Evolutionary conservation across 148 eudicot genomes (phyloP).

Genomic region (Heliamphora exappendiculata): DNA sequence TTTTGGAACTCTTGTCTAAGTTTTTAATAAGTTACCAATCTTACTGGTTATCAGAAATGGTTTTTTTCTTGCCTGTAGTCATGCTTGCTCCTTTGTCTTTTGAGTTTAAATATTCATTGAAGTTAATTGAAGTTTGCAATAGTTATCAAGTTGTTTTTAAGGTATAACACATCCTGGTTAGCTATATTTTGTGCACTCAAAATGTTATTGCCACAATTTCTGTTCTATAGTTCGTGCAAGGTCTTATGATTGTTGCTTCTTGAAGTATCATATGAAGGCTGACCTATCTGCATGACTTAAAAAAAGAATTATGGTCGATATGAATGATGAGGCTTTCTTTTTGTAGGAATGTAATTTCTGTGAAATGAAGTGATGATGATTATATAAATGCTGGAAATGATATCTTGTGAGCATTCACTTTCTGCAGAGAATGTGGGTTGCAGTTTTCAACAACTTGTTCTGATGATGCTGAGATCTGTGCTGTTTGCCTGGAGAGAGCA

Average conservation of each 20-base stretch:
- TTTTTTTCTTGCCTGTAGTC: neutral
- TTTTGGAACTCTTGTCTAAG: neutral
- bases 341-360: neutral
- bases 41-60: neutral
- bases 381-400: neutral
- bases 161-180: no score
- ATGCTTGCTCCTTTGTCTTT: neutral
- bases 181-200: neutral
- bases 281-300: neutral
- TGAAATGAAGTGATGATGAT: neutral
- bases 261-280: neutral
- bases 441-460: constrained; percentile 42
- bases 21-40: neutral
- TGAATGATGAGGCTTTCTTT: neutral
- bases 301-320: neutral
- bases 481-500: constrained; percentile 92
- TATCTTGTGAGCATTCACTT: neutral
- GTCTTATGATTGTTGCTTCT: neutral
- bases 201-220: neutral
- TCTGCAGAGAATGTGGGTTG: constrained; percentile 77
- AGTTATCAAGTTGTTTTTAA: neutral
- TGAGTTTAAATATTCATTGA: neutral
- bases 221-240: neutral
- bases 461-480: constrained; percentile 77
- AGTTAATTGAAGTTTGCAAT: neutral